Percentiles rank a stretch among this genome's conserved stretches.
Conservation (phyloP, 495 filamentous ascomycete species). For the Xylaria intraflava region DNA sequence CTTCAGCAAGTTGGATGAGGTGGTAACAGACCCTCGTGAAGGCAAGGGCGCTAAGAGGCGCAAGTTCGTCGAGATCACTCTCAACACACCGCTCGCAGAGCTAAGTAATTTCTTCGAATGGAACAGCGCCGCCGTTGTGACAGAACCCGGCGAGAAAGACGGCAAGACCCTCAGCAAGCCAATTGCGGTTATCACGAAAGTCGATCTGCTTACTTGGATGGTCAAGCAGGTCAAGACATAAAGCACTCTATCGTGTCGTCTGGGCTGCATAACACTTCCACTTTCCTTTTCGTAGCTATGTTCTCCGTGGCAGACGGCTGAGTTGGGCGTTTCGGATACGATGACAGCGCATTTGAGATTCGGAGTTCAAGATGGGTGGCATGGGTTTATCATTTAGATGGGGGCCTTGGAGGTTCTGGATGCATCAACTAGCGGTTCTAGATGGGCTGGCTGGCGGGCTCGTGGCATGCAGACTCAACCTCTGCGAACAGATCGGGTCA, state of each 20-base stretch:
- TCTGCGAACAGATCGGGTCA: neutral
- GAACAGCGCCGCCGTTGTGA: constrained; percentile 93
- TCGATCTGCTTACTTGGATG: constrained; percentile 90
- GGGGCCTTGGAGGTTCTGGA: neutral
- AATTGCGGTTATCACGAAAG: constrained; percentile 89
- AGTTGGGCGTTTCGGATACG: constrained; percentile 15
- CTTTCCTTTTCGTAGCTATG: neutral
- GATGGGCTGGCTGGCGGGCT: neutral
- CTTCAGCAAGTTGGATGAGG: constrained; percentile 76
- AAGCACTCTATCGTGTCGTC: neutral
- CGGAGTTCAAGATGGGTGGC: neutral
- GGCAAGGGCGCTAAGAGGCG: constrained; percentile 46
- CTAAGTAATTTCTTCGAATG: constrained; percentile 93
- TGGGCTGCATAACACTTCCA: neutral
- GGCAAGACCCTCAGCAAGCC: constrained; percentile 60
- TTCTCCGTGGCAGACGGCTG: neutral
- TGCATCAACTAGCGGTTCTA: constrained; percentile 13
- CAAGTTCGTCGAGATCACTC: constrained; percentile 88
- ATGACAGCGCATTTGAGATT: neutral
- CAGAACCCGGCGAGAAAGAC: constrained; percentile 51
- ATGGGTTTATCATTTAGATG: neutral
- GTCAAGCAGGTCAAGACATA: constrained; percentile 58
- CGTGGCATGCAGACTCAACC: constrained; percentile 10
- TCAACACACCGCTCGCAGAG: constrained; percentile 76
- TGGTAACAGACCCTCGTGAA: constrained; percentile 75